Evolutionary conservation across 1,284 basidiomycete species (phyloP).

Genomic region (Boletus sp.): DNA sequence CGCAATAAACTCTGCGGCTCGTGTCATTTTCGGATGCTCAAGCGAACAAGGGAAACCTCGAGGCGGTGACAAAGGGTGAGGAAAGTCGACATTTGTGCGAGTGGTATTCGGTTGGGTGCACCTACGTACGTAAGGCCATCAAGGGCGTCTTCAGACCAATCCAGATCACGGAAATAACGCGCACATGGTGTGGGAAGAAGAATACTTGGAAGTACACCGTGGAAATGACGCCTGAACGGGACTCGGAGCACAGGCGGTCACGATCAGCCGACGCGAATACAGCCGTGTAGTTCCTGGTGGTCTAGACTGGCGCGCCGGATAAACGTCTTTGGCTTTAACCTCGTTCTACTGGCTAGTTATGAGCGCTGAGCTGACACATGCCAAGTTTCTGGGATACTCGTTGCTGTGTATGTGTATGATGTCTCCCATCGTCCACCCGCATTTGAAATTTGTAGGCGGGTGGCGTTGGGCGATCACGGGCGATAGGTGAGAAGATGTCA

Average conservation of each 20-base stretch:
- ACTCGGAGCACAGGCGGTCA: background rate
- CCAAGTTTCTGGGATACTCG: background rate
- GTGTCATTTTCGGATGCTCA: background rate
- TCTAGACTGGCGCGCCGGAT: background rate
- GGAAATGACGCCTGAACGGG: background rate
- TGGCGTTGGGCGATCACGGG: background rate
- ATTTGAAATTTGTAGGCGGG: slow-evolving; percentile 3
- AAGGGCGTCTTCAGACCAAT: no score
- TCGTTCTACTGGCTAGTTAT: background rate
- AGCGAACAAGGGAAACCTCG: background rate
- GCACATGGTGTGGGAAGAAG: background rate
- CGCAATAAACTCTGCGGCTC: background rate
- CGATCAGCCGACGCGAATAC: background rate
- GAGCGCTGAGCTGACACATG: background rate
- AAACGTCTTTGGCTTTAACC: slow-evolving; percentile 3
- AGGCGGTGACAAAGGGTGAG: background rate
- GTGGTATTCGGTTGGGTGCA: background rate
- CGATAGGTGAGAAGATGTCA: background rate
- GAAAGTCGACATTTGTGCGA: background rate
- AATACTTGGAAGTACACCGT: background rate
- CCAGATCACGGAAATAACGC: background rate
- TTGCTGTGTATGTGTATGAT: background rate
- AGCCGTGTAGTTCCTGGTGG: background rate
- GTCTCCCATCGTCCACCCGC: background rate
- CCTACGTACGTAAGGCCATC: no score